phyloP scores from a whole-genome alignment of 2,329 filamentous ascomycete genomes.

The Cadophora sp. region DNA sequence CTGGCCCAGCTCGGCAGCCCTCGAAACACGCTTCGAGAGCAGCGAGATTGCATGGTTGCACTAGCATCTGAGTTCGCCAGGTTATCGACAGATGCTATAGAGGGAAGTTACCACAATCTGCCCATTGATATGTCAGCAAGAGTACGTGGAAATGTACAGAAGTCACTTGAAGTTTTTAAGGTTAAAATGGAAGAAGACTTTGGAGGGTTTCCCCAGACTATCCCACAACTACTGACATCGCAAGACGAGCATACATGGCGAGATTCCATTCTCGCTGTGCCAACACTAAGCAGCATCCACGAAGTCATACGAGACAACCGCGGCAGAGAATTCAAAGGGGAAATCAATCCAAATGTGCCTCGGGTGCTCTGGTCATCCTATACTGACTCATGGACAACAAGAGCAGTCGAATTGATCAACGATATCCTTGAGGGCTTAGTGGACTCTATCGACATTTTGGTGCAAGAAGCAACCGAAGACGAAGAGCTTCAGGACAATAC shows the following conservation, averaged over 20 bases:
- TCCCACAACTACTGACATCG: background rate
- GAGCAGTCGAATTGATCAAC: background rate
- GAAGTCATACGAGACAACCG: slow-evolving; percentile 17
- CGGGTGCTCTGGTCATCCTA: slow-evolving; percentile 3
- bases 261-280: background rate
- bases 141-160: slow-evolving; percentile 8
- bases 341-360: slow-evolving; percentile 18
- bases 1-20: slow-evolving; percentile 17
- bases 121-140: slow-evolving; percentile 19
- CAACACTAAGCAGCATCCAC: background rate
- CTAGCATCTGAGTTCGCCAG: slow-evolving; percentile 24
- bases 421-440: background rate
- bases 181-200: background rate
- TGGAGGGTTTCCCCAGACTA: background rate
- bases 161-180: slow-evolving; percentile 9
- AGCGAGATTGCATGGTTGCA: slow-evolving; percentile 13
- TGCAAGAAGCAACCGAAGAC: slow-evolving; percentile 1
- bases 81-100: slow-evolving; percentile 23
- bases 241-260: background rate
- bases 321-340: slow-evolving; percentile 20
- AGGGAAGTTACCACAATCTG: slow-evolving; percentile 27
- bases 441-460: background rate
- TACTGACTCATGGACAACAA: background rate
- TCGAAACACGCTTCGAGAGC: slow-evolving; percentile 15
- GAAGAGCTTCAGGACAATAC: slow-evolving; percentile 3